Evolutionary conservation across 768 basidiomycete genomes (phyloP), one percentile per base, ranked within the genome.

Genomic region (Neoboletus subvelutipes): DNA sequence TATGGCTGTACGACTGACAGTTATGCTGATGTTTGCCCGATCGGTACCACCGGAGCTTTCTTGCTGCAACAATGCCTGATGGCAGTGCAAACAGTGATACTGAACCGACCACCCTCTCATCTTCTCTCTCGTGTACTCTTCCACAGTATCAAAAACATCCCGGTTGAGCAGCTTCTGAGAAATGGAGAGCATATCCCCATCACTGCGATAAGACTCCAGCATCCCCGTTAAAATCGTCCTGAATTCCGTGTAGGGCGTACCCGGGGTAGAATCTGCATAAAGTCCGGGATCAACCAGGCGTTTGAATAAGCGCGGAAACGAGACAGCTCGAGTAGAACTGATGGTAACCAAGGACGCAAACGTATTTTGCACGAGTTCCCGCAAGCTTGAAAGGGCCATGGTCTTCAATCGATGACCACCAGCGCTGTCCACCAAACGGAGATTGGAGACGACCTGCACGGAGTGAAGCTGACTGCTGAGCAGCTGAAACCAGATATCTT

Each of bases 231-330:
- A 78, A 57, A 99, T 94, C 12, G 84, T 82, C 45, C 93, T 82
- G 73, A 98, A 96, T 72, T 98, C 95, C 22, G 87, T 85, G 72
- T 98, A 98, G 28, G 86, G 83, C 13, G 85, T 83, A 34, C 84
- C 80, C 24, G 80, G 76, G 1, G 84, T 75, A 4, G 83, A 75
- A 22, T 75, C 68, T 15, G 78, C 71, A 29, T 76, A 71, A 2
- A 85, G 77, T 5, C 85, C 79, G 2, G 87, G 83, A 62, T 93
- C 87, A 40, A 98, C 92, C 5, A 98, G 81, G 7, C 94, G 85
- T 64, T 91, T 94, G 82, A 99, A 96, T 10, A 99, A 77, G 20
- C 84, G 83, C 24, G 97, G 95, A 69, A 99, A 96, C 0, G 94
- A 96, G 5, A 97, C 81, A 0, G 85, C 81, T 17, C 82, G 83